Percentiles rank a stretch among this genome's conserved stretches.
Conservation (phyloP, 2,329 filamentous ascomycete genomes). For the Trichoderma simmonsii region DNA sequence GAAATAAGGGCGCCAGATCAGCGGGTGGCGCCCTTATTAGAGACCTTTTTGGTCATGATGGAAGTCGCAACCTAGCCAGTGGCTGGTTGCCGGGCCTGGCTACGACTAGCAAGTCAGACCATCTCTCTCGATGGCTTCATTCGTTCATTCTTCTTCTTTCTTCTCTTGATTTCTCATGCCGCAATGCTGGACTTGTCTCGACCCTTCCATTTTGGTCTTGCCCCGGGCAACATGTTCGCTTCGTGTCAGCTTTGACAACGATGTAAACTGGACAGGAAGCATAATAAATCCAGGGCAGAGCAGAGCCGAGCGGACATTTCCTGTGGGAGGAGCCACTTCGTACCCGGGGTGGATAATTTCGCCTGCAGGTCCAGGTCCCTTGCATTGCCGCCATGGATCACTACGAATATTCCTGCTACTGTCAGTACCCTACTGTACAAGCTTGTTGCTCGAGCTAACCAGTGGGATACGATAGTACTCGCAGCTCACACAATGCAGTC, state of each 20-base stretch:
- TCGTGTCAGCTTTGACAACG: not conserved
- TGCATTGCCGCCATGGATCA: not conserved
- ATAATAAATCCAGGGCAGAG: not conserved
- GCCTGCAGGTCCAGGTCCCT: constrained; percentile 6
- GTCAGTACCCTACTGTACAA: not conserved
- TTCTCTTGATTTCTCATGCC: not conserved
- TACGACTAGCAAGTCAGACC: not conserved
- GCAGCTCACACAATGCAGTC: not conserved
- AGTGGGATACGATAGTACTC: not conserved
- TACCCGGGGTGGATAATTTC: constrained; percentile 14
- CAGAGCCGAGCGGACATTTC: constrained; percentile 3
- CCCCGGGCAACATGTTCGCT: not conserved
- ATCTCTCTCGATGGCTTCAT: not conserved
- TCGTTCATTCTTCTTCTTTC: not conserved
- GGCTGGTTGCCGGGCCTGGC: not conserved
- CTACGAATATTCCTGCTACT: not conserved
- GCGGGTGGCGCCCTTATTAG: not conserved
- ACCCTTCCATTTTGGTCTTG: not conserved
- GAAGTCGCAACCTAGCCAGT: not conserved
- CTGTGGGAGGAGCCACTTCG: not conserved
- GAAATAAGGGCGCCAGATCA: constrained; percentile 4
- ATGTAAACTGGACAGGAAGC: not conserved
- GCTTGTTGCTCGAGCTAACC: not conserved
- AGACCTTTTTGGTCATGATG: not conserved
- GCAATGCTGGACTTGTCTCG: not conserved